phyloP scores from a whole-genome alignment of 768 basidiomycete species.

The Asterophora parasitica region DNA sequence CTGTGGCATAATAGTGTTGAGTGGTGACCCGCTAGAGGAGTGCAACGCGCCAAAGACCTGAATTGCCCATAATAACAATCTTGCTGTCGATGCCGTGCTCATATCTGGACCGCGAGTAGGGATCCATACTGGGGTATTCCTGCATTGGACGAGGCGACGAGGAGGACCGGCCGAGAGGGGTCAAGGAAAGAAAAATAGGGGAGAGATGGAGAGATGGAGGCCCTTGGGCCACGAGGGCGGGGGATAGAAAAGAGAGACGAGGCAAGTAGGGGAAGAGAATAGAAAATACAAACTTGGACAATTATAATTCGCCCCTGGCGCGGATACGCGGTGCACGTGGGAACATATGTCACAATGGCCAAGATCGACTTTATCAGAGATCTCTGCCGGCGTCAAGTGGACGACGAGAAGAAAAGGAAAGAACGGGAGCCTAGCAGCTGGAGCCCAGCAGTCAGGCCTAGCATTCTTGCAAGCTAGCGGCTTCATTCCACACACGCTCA shows the following conservation, averaged over 20 bases:
- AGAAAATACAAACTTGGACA: conserved; percentile 25
- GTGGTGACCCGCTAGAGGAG: conserved; percentile 10
- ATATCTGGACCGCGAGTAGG: conserved; percentile 63
- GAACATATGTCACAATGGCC: conserved; percentile 19
- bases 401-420: no score
- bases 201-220: conserved; percentile 20
- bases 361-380: conserved; percentile 10
- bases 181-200: conserved; percentile 16
- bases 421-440: no score
- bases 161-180: conserved; percentile 14
- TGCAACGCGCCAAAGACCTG: conserved; percentile 26
- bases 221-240: conserved; percentile 47
- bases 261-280: conserved; percentile 25
- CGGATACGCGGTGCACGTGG: conserved; percentile 29
- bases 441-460: no score
- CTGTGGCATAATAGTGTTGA: conserved; percentile 36
- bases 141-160: conserved; percentile 38
- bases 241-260: conserved; percentile 26
- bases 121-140: conserved; percentile 58
- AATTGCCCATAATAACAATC: conserved; percentile 93
- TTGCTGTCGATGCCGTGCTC: conserved; percentile 90
- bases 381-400: neutral
- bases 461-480: no score
- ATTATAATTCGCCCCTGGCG: conserved; percentile 23
- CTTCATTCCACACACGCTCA: no score